Percentiles rank a stretch among this genome's conserved stretches.
phyloP scores from a whole-genome alignment of 306 rosid genomes.

The Heteromeles arbutifolia region DNA sequence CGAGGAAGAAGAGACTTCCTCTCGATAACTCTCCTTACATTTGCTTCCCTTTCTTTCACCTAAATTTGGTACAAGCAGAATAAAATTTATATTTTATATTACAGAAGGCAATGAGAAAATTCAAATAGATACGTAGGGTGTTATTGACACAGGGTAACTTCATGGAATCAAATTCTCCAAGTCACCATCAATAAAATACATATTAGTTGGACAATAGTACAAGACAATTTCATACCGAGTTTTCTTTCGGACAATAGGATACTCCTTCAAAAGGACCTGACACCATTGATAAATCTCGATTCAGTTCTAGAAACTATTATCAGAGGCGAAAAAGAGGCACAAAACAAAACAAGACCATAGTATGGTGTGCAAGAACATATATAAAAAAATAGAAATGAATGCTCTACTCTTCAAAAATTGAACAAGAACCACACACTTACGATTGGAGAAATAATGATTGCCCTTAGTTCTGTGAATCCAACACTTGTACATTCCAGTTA shows the following conservation, averaged over 20 bases:
- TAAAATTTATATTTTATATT: not conserved
- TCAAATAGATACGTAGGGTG: not conserved
- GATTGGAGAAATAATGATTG: not conserved
- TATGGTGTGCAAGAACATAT: not conserved
- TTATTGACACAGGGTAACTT: not conserved
- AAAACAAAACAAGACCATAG: not conserved
- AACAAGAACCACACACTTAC: not conserved
- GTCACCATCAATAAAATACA: not conserved
- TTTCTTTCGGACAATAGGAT: constrained; percentile 65
- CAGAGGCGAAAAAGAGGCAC: not conserved
- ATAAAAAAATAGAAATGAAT: not conserved
- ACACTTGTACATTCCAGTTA: not conserved
- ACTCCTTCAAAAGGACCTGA: constrained; percentile 82
- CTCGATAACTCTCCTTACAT: constrained; percentile 57
- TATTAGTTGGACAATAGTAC: not conserved
- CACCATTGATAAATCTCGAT: constrained; percentile 9
- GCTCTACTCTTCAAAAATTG: not conserved
- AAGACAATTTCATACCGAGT: constrained; percentile 42
- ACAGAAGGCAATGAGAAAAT: not conserved
- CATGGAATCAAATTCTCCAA: not conserved
- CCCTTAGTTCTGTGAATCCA: not conserved
- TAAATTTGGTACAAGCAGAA: constrained; percentile 33
- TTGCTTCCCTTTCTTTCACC: constrained; percentile 58
- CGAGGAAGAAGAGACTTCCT: constrained; percentile 89
- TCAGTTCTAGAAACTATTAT: constrained; percentile 8